Base-by-base conservation (phyloP, 352 stramenopile species). In the Globisporangium viniferum region DNA sequence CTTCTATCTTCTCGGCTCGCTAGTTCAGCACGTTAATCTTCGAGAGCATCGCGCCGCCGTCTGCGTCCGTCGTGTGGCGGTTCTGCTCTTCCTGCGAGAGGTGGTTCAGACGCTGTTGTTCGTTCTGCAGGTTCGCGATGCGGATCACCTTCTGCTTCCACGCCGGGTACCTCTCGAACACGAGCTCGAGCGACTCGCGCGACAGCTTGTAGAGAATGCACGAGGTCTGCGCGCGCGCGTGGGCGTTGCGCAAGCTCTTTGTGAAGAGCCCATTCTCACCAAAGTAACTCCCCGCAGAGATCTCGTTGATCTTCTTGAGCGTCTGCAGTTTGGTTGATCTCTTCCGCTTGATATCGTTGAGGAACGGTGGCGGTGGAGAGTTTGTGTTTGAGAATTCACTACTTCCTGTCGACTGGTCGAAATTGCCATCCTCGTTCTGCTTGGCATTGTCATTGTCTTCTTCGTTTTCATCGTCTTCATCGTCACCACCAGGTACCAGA, bases 191-290 rank as follows among this genome's bases (percentile, higher is more conserved):
- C n/a, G 78, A 82, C 14, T 69, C 62, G 0, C 78, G 74, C 2
- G 78, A 86, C 1, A 86, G 58, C 8, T 62, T 62, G 65, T 82
- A 86, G 1, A 86, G 64, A n/a, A 80, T 81, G n/a, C 76, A 86
- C 20, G 78, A 86, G 0, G 78, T 86, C 8, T 54, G 69, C 14
- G 74, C 73, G 24, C 69, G 62, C 15, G 81, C 66, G n/a, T 70
- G 78, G 6, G 76, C 76, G 56, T 80, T 86, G 0, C 78, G 72
- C 8, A 64, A 64, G 9, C 41, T 65, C 31, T 78, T 72, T 2
- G 70, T 79, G 33, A 86, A 86, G 5, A 86, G 54, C 0, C 62
- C 78, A 29, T 72, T 72, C 49, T 86, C 78, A 2, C 79, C 76
- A 65, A 86, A 82, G 67, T 76, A 80, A 46, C 44, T 68, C 22